Conservation (phyloP, 768 basidiomycete species). For the Botryobasidium botryosum region DNA sequence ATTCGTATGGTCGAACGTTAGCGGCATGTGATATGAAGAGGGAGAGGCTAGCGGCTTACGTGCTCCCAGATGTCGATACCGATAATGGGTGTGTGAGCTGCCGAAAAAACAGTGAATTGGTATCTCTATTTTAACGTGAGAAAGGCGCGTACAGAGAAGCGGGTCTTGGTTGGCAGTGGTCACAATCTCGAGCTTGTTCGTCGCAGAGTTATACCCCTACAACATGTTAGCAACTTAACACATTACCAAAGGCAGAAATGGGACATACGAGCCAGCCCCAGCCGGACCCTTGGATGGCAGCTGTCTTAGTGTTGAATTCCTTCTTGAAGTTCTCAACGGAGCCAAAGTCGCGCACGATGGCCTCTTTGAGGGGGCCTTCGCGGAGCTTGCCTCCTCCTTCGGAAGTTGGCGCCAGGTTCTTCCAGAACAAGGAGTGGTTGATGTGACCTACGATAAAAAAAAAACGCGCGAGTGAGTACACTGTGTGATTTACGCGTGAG, state of each 20-base stretch:
- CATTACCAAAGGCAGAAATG: not conserved
- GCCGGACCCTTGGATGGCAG: slow-evolving; percentile 80
- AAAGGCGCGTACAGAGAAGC: slow-evolving; percentile 29
- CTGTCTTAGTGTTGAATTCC: slow-evolving; percentile 72
- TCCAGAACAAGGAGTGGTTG: slow-evolving; percentile 95
- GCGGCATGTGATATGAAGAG: slow-evolving; percentile 26
- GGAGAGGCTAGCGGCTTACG: too few species aligned
- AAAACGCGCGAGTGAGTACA: not conserved
- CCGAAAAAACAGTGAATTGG: not conserved
- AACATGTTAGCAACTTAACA: too few species aligned
- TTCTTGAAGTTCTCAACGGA: slow-evolving; percentile 52
- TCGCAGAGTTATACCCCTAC: slow-evolving; percentile 22
- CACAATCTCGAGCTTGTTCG: slow-evolving; percentile 23
- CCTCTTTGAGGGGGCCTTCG: slow-evolving; percentile 36
- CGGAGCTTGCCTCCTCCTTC: slow-evolving; percentile 8
- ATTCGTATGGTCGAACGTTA: not conserved
- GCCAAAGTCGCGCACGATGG: slow-evolving; percentile 49
- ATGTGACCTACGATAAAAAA: slow-evolving; percentile 39
- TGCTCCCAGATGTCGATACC: slow-evolving; percentile 95
- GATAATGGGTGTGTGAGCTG: slow-evolving; percentile 54
- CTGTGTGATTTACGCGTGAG: not conserved
- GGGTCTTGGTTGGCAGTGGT: slow-evolving; percentile 30
- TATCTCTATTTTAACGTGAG: not conserved
- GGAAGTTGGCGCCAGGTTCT: slow-evolving; percentile 58
- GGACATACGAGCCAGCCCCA: slow-evolving; percentile 89